Evolutionary conservation across 208 protist genomes (phyloP).

Genomic region (Leishmania aethiopica): DNA sequence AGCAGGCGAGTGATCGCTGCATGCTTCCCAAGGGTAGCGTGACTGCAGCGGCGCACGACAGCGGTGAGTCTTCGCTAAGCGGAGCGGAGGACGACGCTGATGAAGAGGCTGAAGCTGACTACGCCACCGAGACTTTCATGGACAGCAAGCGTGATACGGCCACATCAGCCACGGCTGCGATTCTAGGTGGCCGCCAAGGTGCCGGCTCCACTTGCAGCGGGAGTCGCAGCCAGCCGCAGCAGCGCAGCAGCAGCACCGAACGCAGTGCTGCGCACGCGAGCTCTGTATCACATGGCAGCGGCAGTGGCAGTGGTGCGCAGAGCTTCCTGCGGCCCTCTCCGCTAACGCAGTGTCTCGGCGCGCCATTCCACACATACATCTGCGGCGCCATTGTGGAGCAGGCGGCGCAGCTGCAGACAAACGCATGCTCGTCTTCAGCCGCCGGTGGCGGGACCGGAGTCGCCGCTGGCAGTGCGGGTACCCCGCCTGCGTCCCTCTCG

Average conservation of each 20-base stretch:
- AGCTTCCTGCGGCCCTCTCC: conserved; percentile 32
- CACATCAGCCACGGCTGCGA: background rate
- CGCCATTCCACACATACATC: conserved; percentile 30
- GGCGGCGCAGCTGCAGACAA: conserved; percentile 27
- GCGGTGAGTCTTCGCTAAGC: conserved; percentile 1
- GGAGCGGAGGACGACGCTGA: background rate
- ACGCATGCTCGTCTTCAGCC: conserved; percentile 3
- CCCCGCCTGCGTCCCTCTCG: conserved; percentile 9
- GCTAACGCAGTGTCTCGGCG: conserved; percentile 17
- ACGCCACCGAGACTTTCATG: background rate
- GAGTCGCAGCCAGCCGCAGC: conserved; percentile 4
- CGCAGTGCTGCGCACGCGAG: conserved; percentile 1
- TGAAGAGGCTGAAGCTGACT: background rate
- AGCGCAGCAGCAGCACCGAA: conserved; percentile 11
- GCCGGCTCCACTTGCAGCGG: background rate
- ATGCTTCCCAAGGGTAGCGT: background rate
- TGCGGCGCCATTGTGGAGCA: conserved; percentile 32
- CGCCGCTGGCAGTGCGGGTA: background rate
- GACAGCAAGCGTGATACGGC: background rate
- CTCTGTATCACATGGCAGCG: conserved; percentile 6
- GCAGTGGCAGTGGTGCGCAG: conserved; percentile 4
- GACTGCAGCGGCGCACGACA: background rate
- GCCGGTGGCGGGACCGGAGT: background rate
- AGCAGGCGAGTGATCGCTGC: background rate
- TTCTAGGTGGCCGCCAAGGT: background rate